Evolutionary conservation across 116 monocot species (phyloP).

Genomic region (Phalaenopsis hybrid): DNA sequence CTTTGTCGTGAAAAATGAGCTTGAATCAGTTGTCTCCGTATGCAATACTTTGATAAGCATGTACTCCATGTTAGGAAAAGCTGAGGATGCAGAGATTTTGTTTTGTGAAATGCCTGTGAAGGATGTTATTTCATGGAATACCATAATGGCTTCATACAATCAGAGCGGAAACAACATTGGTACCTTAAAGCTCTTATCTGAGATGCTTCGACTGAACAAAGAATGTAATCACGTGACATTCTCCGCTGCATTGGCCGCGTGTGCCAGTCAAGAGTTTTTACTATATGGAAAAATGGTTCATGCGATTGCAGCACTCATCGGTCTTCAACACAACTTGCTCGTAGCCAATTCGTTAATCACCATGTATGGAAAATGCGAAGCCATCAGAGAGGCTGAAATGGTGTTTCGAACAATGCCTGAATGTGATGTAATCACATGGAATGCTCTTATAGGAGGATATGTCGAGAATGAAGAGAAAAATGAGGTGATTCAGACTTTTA

Average conservation of each 20-base stretch:
- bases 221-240: constrained; percentile 55
- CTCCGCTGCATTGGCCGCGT: constrained; percentile 51
- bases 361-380: constrained; percentile 63
- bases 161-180: constrained; percentile 24
- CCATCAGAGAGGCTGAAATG: constrained; percentile 40
- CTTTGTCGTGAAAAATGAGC: constrained; percentile 33
- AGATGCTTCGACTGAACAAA: constrained; percentile 26
- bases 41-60: constrained; percentile 61
- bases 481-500: constrained; percentile 44
- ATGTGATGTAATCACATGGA: constrained; percentile 62
- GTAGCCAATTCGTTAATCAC: constrained; percentile 67
- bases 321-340: constrained; percentile 40
- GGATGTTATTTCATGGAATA: constrained; percentile 78
- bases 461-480: constrained; percentile 39
- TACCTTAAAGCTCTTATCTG: constrained; percentile 32
- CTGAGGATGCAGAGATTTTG: constrained; percentile 35
- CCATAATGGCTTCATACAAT: constrained; percentile 57
- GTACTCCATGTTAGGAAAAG: constrained; percentile 44
- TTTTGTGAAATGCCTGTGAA: constrained; percentile 49
- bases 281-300: constrained; percentile 49
- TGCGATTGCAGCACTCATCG: constrained; percentile 34
- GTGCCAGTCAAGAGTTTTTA: constrained; percentile 36
- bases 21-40: constrained; percentile 39
- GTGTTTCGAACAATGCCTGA: constrained; percentile 31
- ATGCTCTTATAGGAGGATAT: constrained; percentile 60